phyloP scores from a whole-genome alignment of 1,139 yeast genomes.

The Hyphopichia wangnamkhiaoensis region DNA sequence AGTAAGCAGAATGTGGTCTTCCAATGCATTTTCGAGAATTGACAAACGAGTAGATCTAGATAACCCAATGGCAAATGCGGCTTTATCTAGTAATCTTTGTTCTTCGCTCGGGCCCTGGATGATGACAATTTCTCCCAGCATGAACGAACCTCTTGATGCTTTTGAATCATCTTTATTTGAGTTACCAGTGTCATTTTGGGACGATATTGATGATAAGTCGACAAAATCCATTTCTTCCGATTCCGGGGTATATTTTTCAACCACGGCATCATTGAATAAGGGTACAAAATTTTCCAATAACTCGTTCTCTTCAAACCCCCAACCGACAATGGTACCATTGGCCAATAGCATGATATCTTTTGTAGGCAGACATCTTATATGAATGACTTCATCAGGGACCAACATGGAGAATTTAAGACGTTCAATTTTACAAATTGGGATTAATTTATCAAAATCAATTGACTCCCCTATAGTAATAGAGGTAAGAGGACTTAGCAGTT shows the following conservation, averaged over 20 bases:
- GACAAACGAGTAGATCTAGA: conserved; percentile 86
- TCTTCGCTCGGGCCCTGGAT: conserved; percentile 51
- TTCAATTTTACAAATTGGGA: conserved; percentile 25
- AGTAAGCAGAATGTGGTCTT: conserved; percentile 62
- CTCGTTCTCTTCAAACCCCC: conserved; percentile 68
- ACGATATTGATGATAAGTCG: too few species aligned
- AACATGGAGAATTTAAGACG: conserved; percentile 41
- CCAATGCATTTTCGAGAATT: conserved; percentile 71
- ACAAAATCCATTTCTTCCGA: conserved; percentile 87
- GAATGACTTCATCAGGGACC: conserved; percentile 74
- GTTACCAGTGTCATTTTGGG: too few species aligned
- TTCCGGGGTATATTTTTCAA: conserved; percentile 53
- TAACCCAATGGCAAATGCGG: conserved; percentile 86
- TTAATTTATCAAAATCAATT: conserved; percentile 54
- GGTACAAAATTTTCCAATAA: conserved; percentile 55
- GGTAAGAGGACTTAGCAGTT: conserved; percentile 34
- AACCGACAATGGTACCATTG: conserved; percentile 77
- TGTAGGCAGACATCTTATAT: conserved; percentile 24
- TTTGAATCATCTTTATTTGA: conserved; percentile 23
- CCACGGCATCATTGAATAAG: conserved; percentile 30
- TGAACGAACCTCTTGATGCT: conserved; percentile 37
- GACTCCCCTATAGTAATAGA: conserved; percentile 71
- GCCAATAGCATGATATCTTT: conserved; percentile 62
- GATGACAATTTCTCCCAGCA: conserved; percentile 71
- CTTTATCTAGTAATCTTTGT: conserved; percentile 67